These are phyloP conservation scores for Coprinopsis cinerea DNA, from an alignment of 768 basidiomycete genomes.

Conservation along the genomic window DNA sequence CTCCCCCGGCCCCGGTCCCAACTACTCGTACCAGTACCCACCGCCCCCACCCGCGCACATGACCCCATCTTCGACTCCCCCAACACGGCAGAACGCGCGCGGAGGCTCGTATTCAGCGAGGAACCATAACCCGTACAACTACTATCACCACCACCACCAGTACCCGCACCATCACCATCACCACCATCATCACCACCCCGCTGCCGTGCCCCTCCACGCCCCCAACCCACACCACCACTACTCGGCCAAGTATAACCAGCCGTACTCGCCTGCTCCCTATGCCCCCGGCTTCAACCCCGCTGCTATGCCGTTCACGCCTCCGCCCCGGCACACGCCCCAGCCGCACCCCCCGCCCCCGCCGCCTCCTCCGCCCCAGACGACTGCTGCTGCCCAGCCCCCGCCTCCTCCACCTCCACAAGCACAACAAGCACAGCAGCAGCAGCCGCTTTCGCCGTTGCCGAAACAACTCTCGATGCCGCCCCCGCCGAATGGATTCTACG, in stretches of 20 bases:
- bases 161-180: slow-evolving; percentile 21
- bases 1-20: slow-evolving; percentile 30
- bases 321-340: slow-evolving; percentile 37
- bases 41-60: slow-evolving; percentile 32
- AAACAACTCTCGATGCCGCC: slow-evolving; percentile 54
- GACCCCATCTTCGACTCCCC: slow-evolving; percentile 23
- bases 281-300: slow-evolving; percentile 35
- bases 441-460: slow-evolving; percentile 48
- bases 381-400: background rate
- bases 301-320: slow-evolving; percentile 25
- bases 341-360: slow-evolving; percentile 3
- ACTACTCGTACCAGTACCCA: slow-evolving; percentile 26
- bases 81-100: slow-evolving; percentile 30
- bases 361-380: background rate
- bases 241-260: slow-evolving; percentile 22
- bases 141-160: slow-evolving; percentile 30
- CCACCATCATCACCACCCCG: slow-evolving; percentile 23
- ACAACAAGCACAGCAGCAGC: slow-evolving; percentile 11
- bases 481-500: slow-evolving; percentile 25
- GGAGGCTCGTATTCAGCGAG: slow-evolving; percentile 32
- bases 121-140: slow-evolving; percentile 24
- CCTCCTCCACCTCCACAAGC: background rate
- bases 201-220: slow-evolving; percentile 18
- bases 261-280: slow-evolving; percentile 26
- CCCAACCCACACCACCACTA: slow-evolving; percentile 24